Evolutionary conservation across 1,284 basidiomycete genomes (phyloP), one percentile per base, ranked within the genome.

Genomic region (Pseudomicrostroma phylloplanum): DNA sequence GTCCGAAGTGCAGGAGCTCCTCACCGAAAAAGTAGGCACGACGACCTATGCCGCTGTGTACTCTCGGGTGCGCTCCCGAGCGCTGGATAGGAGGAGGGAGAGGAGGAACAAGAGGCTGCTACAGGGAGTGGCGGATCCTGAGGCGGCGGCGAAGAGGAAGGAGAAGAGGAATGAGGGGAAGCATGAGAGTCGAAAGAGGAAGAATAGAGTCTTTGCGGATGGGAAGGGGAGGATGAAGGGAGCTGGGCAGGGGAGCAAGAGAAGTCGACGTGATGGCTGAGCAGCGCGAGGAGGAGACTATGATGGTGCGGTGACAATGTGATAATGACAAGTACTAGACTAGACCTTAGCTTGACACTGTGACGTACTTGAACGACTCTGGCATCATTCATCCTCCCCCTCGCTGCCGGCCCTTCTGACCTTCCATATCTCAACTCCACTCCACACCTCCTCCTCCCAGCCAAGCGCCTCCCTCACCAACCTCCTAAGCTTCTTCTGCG

Each of bases 21-120:
- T 99, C 0, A 92, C 92, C 75, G 79, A 81, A 54, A 91, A 91
- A 82, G 88, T 96, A 42, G 92, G 92, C 26, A 86, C 87, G 13
- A 88, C 88, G 0, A 85, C 84, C 61, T 98, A 96, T 80, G 86
- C 91, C 2, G 80, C 79, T 19, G 84, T 85, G 0, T 97, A 96
- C 81, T 89, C 87, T 68, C 83, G 84, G 60, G 88, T 97, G 59
- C 85, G 91, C 46, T 87, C 91, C 74, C 82, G 84, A 39, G 85
- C 86, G 0, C 80, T 87, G 36, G 84, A 83, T 41, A 85, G 90
- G 41, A 84, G 89, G 59, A 84, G 87, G 61, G 88, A 89, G 59
- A 82, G 94, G 36, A 88, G 87, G 75, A 85, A 86, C 0, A 84
- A 85, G 0, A 82, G 86, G 19, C 85, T 87, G 46, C 51, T 82